A percentile compares a stretch with the other conserved stretches of the same genome.
These are phyloP conservation scores for Suillus paluster DNA, from an alignment of 768 basidiomycete genomes.

Conservation along the genomic window DNA sequence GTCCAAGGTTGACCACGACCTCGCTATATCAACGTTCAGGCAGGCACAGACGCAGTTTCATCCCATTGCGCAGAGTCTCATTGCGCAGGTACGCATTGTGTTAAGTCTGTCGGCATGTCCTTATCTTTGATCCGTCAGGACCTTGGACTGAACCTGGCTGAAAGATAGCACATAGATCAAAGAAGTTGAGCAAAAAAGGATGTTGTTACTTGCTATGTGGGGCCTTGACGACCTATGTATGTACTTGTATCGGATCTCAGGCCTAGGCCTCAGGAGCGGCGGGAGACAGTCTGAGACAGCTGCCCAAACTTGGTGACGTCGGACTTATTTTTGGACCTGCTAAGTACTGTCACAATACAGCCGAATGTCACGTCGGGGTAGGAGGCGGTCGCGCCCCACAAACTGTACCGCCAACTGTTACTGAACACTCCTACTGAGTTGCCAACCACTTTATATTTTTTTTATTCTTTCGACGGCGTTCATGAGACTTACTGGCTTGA, in stretches of 20 bases:
- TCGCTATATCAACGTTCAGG: constrained; percentile 41
- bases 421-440: not conserved
- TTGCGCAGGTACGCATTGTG: constrained; percentile 46
- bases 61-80: constrained; percentile 53
- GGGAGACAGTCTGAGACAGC: not conserved
- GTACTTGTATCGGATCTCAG: too few species aligned
- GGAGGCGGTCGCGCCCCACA: not conserved
- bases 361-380: not conserved
- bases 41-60: constrained; percentile 45
- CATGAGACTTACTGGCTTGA: constrained; percentile 14
- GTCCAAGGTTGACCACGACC: constrained; percentile 38
- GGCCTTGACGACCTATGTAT: not conserved
- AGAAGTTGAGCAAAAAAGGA: not conserved
- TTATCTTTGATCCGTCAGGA: constrained; percentile 22
- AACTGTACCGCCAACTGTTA: not conserved
- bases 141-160: constrained; percentile 17
- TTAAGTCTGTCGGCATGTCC: not conserved
- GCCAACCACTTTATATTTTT: constrained; percentile 4
- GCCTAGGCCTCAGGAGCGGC: too few species aligned
- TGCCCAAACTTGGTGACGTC: not conserved
- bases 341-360: not conserved
- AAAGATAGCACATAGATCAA: not conserved
- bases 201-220: not conserved
- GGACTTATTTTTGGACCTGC: not conserved
- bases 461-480: not conserved